Conservation (phyloP, 371 early-diverging fungal species). For the Furculomyces boomerangus region DNA sequence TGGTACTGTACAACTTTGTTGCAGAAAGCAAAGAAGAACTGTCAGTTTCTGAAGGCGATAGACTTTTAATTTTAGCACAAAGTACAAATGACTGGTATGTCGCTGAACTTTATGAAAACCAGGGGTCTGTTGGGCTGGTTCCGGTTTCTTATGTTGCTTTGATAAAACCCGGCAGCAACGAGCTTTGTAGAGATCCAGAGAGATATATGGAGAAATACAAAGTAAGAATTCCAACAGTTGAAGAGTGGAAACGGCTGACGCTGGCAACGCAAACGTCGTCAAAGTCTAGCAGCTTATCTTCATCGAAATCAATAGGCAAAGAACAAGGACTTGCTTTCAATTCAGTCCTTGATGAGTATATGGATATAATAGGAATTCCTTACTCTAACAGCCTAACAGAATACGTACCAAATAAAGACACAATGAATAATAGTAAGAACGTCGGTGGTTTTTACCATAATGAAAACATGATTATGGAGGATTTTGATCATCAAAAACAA, state of each 20-base stretch:
- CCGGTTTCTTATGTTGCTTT: conserved; percentile 62
- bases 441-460: too few relatives aligned
- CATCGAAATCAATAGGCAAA: background rate
- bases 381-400: too few relatives aligned
- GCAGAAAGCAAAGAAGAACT: conserved; percentile 65
- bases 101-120: conserved; percentile 45
- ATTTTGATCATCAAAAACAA: too few relatives aligned
- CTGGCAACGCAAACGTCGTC: conserved; percentile 9
- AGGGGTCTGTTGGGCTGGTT: conserved; percentile 56
- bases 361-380: too few relatives aligned
- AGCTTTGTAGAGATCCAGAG: conserved; percentile 31
- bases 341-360: too few relatives aligned
- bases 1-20: conserved; percentile 54
- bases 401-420: too few relatives aligned
- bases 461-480: too few relatives aligned
- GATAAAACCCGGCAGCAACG: conserved; percentile 41
- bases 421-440: too few relatives aligned
- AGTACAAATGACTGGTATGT: conserved; percentile 68
- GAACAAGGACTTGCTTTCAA: background rate
- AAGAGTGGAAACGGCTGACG: conserved; percentile 33
- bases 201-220: conserved; percentile 29
- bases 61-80: conserved; percentile 58
- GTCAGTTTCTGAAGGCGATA: conserved; percentile 47
- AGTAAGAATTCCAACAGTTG: conserved; percentile 37
- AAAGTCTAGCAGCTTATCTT: conserved; percentile 5